A percentile compares a stretch with the other conserved stretches of the same genome.
These are phyloP conservation scores for Entomortierella chlamydospora DNA, from an alignment of 192 early-diverging fungal species.

Conservation along the genomic window DNA sequence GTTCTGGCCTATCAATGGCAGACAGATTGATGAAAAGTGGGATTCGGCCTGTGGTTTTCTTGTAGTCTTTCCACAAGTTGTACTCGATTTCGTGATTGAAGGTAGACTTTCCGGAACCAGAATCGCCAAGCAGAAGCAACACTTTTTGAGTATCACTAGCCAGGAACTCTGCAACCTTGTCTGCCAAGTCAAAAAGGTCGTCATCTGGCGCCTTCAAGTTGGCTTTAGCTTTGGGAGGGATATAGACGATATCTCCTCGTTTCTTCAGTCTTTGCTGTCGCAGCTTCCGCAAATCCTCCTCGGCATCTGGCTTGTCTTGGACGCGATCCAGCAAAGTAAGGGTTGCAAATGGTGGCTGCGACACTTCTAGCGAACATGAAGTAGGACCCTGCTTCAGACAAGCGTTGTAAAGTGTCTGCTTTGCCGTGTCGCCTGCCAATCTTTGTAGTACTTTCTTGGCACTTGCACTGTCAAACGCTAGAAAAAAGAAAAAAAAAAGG, in stretches of 20 bases:
- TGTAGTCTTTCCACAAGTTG: conserved; percentile 13
- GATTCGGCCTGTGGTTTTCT: conserved; percentile 15
- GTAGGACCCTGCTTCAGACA: background rate
- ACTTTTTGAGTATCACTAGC: conserved; percentile 9
- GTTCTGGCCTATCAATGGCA: conserved; percentile 24
- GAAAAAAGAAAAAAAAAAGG: background rate
- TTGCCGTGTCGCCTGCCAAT: background rate
- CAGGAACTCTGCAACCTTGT: conserved; percentile 17
- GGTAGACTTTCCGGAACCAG: conserved; percentile 22
- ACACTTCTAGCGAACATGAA: background rate
- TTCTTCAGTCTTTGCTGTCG: conserved; percentile 4
- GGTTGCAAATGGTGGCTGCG: conserved; percentile 1
- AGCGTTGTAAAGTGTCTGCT: background rate
- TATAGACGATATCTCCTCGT: conserved; percentile 11
- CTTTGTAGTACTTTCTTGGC: background rate
- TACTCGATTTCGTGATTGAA: conserved; percentile 17
- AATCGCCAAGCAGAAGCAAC: conserved; percentile 27
- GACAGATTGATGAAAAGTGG: conserved; percentile 19
- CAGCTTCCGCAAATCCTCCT: conserved; percentile 24
- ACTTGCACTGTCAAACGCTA: background rate
- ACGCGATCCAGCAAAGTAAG: conserved; percentile 23
- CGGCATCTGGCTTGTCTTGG: conserved; percentile 17
- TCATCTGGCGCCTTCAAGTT: background rate
- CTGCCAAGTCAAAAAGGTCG: conserved; percentile 4
- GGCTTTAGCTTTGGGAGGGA: conserved; percentile 19